Conservation (phyloP, 1,284 basidiomycete species). For the Boletus sp. region DNA sequence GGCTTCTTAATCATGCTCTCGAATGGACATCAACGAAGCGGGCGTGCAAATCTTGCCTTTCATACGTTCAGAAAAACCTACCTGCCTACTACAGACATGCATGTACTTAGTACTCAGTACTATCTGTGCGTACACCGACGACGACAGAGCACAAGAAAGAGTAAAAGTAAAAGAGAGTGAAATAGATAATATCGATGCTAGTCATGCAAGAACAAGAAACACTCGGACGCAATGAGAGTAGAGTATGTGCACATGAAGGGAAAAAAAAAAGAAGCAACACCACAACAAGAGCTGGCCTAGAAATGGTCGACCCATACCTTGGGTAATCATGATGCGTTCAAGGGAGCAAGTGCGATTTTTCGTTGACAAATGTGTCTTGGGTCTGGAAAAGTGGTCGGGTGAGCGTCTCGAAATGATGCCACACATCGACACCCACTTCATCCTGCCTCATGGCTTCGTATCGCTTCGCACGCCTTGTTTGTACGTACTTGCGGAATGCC, state of each 20-base stretch:
- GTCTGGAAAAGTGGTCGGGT: constrained; percentile 4
- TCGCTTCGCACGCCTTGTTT: constrained; percentile 9
- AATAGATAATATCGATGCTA: constrained; percentile 11
- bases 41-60: constrained; percentile 1
- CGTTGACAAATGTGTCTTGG: constrained; percentile 12
- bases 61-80: constrained; percentile 14
- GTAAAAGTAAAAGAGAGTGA: background rate
- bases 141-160: background rate
- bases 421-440: constrained; percentile 13
- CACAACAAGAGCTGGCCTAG: background rate
- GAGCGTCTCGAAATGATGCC: background rate
- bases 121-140: background rate
- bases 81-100: constrained; percentile 11
- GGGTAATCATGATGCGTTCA: constrained; percentile 2
- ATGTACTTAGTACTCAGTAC: constrained; percentile 24
- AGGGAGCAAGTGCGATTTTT: constrained; percentile 29
- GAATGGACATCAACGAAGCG: too few species aligned
- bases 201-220: constrained; percentile 4
- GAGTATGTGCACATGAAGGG: constrained; percentile 1
- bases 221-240: background rate
- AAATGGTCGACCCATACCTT: background rate
- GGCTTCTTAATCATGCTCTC: too few species aligned
- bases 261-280: background rate
- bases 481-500: constrained; percentile 15
- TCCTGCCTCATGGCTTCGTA: constrained; percentile 2